Conservation (phyloP, 805 yeast genomes). For the Ogataea chonburiensis region DNA sequence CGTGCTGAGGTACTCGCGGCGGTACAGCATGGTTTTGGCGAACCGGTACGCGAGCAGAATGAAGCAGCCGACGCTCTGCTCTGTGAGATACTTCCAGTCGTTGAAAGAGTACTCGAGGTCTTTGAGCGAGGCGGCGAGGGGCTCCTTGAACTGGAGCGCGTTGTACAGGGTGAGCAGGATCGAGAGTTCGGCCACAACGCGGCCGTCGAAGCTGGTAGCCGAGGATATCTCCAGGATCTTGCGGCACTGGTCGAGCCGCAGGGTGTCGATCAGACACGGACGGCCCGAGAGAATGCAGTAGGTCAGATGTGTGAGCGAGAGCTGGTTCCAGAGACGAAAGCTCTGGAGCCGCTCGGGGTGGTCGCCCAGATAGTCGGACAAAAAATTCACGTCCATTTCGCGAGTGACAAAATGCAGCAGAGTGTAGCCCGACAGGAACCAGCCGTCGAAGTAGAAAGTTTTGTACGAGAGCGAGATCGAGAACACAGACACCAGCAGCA, state of each 20-base stretch:
- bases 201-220: conserved; percentile 70
- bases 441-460: conserved; percentile 58
- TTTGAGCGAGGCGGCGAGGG: conserved; percentile 21
- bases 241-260: conserved; percentile 56
- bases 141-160: conserved; percentile 45
- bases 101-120: conserved; percentile 24
- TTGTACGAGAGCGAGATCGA: conserved; percentile 56
- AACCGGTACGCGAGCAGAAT: conserved; percentile 22
- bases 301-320: conserved; percentile 60
- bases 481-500: conserved; percentile 60
- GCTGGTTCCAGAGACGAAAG: conserved; percentile 67
- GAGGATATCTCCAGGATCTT: conserved; percentile 55
- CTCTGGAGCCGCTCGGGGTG: conserved; percentile 39
- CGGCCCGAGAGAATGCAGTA: conserved; percentile 66
- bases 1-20: conserved; percentile 23
- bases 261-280: conserved; percentile 62
- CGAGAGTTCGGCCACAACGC: conserved; percentile 71
- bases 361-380: conserved; percentile 26
- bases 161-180: conserved; percentile 58
- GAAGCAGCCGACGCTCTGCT: conserved; percentile 22
- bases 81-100: conserved; percentile 30
- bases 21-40: conserved; percentile 25
- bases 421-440: conserved; percentile 66
- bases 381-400: conserved; percentile 36
- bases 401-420: conserved; percentile 59